Base-by-base conservation (phyloP, 2,329 filamentous ascomycete genomes). In the Mycocentrospora acerina region DNA sequence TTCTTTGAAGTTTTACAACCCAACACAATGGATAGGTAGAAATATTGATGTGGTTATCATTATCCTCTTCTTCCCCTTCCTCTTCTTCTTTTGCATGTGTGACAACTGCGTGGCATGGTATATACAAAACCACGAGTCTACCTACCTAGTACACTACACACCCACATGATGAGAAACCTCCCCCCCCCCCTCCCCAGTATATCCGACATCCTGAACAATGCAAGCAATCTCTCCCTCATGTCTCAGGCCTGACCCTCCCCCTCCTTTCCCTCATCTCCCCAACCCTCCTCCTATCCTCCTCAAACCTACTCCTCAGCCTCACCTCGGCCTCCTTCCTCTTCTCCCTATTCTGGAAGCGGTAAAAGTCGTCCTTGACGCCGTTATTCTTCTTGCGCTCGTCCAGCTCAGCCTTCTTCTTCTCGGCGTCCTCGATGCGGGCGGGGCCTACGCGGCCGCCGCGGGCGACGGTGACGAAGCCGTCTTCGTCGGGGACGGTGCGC, bases 381-480 rank as follows among this genome's bases (percentile, higher is more conserved):
- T 78, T 75, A 60, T 76, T 78, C 71, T 78, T 82, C 70, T 79
- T 66, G 37, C 70, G 73, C 62, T 81, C 63, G 36, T 68, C 62
- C 18, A 82, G 79, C 51, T 66, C 62, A 1, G 42, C 53, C 69
- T 85, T 81, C 62, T 81, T 79, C 42, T 75, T 70, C 57, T 79
- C 68, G 29, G 75, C 76, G 59, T 82, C 89, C 53, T 85, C 85
- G 46, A 82, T 77, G 37, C 83, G 79, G 2, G 87, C 90, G 1
- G 88, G 83, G n/a, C 85, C 86, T 6, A 77, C 77, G 43, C 78
- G 77, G 1, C 58, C 86, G 17, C 90, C 90, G 37, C 87, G 79
- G 2, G 84, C 86, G 16, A 98, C 93, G 3, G 90, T 97, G 32
- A 97, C 79, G 64, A 98, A 98, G 2, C 93, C 93, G 66, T 98